These are phyloP conservation scores for Torrubiella hemipterigena DNA, from an alignment of 2,329 filamentous ascomycete genomes.

Conservation along the genomic window DNA sequence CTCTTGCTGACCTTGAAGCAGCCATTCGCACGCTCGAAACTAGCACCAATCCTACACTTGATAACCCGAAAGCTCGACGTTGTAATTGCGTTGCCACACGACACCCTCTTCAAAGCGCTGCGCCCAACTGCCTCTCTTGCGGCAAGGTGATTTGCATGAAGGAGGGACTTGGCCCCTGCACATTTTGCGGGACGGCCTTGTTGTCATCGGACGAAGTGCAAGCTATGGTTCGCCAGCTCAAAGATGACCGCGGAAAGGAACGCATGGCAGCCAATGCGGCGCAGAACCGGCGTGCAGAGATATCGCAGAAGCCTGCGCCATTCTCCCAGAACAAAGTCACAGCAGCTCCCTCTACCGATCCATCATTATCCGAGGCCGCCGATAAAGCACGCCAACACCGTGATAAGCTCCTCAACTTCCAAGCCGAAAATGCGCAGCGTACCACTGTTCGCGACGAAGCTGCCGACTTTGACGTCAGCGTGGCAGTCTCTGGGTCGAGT, in stretches of 20 bases:
- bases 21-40: constrained; percentile 84
- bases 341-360: constrained; percentile 14
- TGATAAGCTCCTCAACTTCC: constrained; percentile 69
- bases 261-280: constrained; percentile 73
- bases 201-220: constrained; percentile 65
- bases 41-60: constrained; percentile 72
- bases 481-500: constrained; percentile 27
- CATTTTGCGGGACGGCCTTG: constrained; percentile 70
- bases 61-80: constrained; percentile 42
- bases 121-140: constrained; percentile 84
- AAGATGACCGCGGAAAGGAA: constrained; percentile 76
- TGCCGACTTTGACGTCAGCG: constrained; percentile 43
- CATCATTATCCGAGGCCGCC: constrained; percentile 42
- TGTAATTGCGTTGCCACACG: constrained; percentile 84
- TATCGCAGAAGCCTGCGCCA: constrained; percentile 46
- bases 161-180: constrained; percentile 88
- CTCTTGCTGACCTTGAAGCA: constrained; percentile 58
- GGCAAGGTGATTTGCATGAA: constrained; percentile 94
- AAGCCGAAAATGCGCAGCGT: constrained; percentile 72
- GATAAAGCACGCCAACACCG: constrained; percentile 64
- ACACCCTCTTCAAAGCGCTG: constrained; percentile 80
- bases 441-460: constrained; percentile 84
- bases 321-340: constrained; percentile 32
- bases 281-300: constrained; percentile 52
- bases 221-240: constrained; percentile 72